Evolutionary conservation across 2,329 filamentous ascomycete species (phyloP), one percentile per base, ranked within the genome.

Genomic region (Teratosphaeria destructans): DNA sequence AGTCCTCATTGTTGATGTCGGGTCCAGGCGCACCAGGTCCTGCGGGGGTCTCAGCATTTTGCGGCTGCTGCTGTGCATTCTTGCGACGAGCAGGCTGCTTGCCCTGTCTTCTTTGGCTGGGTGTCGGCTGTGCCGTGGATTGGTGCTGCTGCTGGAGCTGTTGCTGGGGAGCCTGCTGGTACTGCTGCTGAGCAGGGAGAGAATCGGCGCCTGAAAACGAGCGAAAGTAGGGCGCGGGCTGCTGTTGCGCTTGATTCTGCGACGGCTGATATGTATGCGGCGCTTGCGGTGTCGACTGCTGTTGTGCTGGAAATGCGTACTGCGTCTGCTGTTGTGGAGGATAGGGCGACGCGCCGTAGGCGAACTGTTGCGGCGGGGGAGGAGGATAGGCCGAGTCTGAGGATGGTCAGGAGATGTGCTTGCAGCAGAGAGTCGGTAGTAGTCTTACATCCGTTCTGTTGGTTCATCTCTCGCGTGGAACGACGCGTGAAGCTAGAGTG

Each of bases 21-120:
- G 67, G 65, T 32, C 63, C 62, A 19, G 69, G 65, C 19, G 68
- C 67, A 32, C 68, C 65, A 32, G 69, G 67, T 6, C 65, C 69
- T 52, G 66, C 61, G 16, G 60, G 57, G 16, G 43, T 49, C 43
- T 49, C 43, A 10, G 35, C 54, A 14, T 37, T 34, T 26, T 60
- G 54, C 43, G 52, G 55, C 27, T 56, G 59, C 56, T 57, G 55
- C 47, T 55, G 57, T 53, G 58, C 52, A 32, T 37, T 23, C 27
- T 54, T 54, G 27, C 34, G 53, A 8, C 53, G 27, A 32, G 23
- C 29, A 11, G 60, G 57, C 39, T 58, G 60, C 8, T 58, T 54
- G 12, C 29, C 43, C 27, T 56, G 52, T 52, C 57, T 43, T 55
- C 43, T 59, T 55, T 52, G 60, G 37, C n/a, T 52, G 55, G 60